Evolutionary conservation across 352 stramenopile genomes (phyloP).

Genomic region (Phytophthora pinifolia): DNA sequence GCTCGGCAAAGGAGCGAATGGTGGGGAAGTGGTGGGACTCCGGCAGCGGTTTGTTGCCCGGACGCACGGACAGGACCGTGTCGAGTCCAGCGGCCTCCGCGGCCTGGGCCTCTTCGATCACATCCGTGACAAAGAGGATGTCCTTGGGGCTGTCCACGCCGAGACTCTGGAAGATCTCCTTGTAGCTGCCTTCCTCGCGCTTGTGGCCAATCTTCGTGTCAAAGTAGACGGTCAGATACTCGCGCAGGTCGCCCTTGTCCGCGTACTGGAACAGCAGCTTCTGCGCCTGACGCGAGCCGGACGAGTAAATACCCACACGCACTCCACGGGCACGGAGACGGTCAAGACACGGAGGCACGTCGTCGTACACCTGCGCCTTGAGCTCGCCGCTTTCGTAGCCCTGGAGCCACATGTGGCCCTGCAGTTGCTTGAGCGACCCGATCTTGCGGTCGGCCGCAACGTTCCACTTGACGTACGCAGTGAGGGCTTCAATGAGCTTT

Average conservation of each 20-base stretch:
- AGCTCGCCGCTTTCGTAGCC: constrained; percentile 89
- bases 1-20: constrained; percentile 63
- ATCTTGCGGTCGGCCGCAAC: constrained; percentile 83
- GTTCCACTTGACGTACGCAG: constrained; percentile 72
- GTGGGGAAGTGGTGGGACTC: constrained; percentile 50
- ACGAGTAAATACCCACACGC: constrained; percentile 94
- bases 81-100: constrained; percentile 66
- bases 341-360: constrained; percentile 86
- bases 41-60: constrained; percentile 82
- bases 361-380: constrained; percentile 89
- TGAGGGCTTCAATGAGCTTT: constrained; percentile 37
- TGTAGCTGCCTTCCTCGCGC: constrained; percentile 67
- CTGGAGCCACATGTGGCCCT: constrained; percentile 90
- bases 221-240: constrained; percentile 82
- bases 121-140: constrained; percentile 89
- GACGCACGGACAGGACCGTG: constrained; percentile 78
- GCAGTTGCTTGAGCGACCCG: constrained; percentile 86
- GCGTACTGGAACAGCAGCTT: constrained; percentile 88
- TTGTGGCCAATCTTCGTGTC: constrained; percentile 86
- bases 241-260: constrained; percentile 75
- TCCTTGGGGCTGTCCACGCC: constrained; percentile 77
- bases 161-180: constrained; percentile 81
- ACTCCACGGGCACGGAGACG: constrained; percentile 75
- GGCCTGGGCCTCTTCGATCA: constrained; percentile 84
- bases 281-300: constrained; percentile 87